A percentile compares a stretch with the other conserved stretches of the same genome.
Evolutionary conservation across 1,139 yeast species (phyloP).

Genomic region (Candida sojae): DNA sequence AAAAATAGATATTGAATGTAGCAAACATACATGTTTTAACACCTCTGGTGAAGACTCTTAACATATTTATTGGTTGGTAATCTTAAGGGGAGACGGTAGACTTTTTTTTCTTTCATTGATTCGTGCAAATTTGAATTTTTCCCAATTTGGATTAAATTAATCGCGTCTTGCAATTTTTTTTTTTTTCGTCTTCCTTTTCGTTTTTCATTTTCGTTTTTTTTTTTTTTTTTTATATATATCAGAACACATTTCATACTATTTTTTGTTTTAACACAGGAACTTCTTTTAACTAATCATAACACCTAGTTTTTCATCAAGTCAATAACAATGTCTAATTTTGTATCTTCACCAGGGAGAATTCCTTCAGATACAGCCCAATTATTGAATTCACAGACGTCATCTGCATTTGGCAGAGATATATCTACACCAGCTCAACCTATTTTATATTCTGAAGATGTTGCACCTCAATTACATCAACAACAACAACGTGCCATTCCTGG

Average conservation of each 20-base stretch:
- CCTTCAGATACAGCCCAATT: conserved; percentile 50
- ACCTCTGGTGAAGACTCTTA: conserved; percentile 5
- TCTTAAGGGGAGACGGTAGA: background rate
- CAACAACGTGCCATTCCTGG: conserved; percentile 27
- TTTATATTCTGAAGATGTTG: conserved; percentile 13
- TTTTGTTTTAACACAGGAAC: background rate
- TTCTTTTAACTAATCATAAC: background rate
- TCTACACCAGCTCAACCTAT: conserved; percentile 16
- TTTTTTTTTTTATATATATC: background rate
- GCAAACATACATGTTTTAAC: conserved; percentile 6
- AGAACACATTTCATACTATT: conserved; percentile 1
- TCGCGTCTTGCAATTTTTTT: conserved; percentile 17
- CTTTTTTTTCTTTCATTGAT: conserved; percentile 1
- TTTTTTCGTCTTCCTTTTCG: background rate
- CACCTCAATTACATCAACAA: conserved; percentile 13
- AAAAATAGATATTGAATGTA: too few species aligned
- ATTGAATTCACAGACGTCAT: conserved; percentile 46
- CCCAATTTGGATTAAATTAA: conserved; percentile 25
- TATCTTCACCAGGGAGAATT: conserved; percentile 47
- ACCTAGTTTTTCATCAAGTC: background rate
- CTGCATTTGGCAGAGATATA: conserved; percentile 41
- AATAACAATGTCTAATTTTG: conserved; percentile 41
- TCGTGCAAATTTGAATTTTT: conserved; percentile 14
- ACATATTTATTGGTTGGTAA: background rate
- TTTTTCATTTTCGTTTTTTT: background rate